A percentile compares a stretch with the other conserved stretches of the same genome.
These are phyloP conservation scores for Verticillium nubilum DNA, from an alignment of 2,329 filamentous ascomycete species.

Conservation along the genomic window DNA sequence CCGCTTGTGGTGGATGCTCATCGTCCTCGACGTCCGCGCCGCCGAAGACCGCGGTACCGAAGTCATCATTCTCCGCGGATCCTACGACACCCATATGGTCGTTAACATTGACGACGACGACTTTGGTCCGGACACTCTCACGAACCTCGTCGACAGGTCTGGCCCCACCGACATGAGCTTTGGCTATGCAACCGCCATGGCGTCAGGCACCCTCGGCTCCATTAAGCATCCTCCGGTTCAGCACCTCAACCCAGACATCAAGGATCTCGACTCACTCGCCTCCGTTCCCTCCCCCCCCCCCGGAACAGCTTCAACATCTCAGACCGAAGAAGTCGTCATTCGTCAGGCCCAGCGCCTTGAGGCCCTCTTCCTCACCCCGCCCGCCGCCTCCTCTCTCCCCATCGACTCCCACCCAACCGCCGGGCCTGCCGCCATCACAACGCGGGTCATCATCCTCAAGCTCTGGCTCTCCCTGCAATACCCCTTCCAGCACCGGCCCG, in stretches of 20 bases:
- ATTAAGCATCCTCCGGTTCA: constrained; percentile 23
- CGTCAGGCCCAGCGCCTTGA: constrained; percentile 32
- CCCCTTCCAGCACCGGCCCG: constrained; percentile 28
- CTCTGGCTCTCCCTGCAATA: constrained; percentile 41
- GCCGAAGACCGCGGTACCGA: constrained; percentile 48
- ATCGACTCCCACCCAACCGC: constrained; percentile 22
- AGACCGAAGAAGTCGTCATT: constrained; percentile 33
- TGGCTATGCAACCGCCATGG: constrained; percentile 31
- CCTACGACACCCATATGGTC: constrained; percentile 41
- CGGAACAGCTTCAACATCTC: constrained; percentile 6
- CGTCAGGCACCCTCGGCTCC: constrained; percentile 32
- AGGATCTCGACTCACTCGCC: constrained; percentile 2
- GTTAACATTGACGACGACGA: constrained; percentile 49
- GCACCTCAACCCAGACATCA: constrained; percentile 12
- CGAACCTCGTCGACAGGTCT: constrained; percentile 25
- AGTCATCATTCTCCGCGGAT: constrained; percentile 32
- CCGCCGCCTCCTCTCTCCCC: constrained; percentile 18
- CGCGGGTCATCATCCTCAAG: constrained; percentile 38
- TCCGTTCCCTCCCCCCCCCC: neutral
- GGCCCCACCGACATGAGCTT: constrained; percentile 36
- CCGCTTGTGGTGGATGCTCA: constrained; percentile 57
- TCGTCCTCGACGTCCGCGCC: constrained; percentile 52
- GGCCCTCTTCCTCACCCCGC: constrained; percentile 29
- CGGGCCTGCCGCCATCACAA: constrained; percentile 30
- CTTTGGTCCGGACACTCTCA: constrained; percentile 30